Evolutionary conservation across 495 filamentous ascomycete species (phyloP), one percentile per base, ranked within the genome.

Genomic region (Penicillium salamii): DNA sequence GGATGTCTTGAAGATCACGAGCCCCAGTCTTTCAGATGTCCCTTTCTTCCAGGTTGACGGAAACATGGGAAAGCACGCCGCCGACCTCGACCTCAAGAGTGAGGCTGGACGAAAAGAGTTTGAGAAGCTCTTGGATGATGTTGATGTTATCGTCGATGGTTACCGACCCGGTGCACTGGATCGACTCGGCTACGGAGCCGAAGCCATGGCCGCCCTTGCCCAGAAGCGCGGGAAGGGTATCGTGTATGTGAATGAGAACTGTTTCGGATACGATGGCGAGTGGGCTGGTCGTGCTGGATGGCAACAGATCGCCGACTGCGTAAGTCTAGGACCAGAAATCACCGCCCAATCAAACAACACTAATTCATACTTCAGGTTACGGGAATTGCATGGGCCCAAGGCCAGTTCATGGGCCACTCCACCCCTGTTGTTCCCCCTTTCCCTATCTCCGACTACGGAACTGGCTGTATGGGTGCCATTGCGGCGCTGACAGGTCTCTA

Each of bases 21-120:
- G 80, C 20, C 79, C 83, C 0, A 70, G 75, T 28, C 72, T 89
- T 19, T 80, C 80, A 12, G 87, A 90, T 49, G 86, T 90, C 8
- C 86, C 87, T 0, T 88, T 89, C 71, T 90, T 89, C 72, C 86
- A 89, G 62, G 83, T 90, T 8, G 86, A 89, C 54, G 84, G 84
- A 35, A 90, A 91, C 65, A 81, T 84, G 58, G 85, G 86, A 48
- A 90, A 89, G 61, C 74, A 74, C 40, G 68, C 76, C 15, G 68
- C 74, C 6, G 72, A 77, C 40, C 67, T 90, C 12, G 78, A 89
- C 51, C 72, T 90, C 17, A 81, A 81, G 48, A 69, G 59, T 49
- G 58, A 71, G 1, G 63, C 69, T 26, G 83, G 80, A 49, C 71
- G 79, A 1, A 58, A 63, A 19, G 58, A 66, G n/a, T 86, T 90